These are phyloP conservation scores for Naganishia cerealis DNA, from an alignment of 1,284 basidiomycete genomes.

Conservation along the genomic window DNA sequence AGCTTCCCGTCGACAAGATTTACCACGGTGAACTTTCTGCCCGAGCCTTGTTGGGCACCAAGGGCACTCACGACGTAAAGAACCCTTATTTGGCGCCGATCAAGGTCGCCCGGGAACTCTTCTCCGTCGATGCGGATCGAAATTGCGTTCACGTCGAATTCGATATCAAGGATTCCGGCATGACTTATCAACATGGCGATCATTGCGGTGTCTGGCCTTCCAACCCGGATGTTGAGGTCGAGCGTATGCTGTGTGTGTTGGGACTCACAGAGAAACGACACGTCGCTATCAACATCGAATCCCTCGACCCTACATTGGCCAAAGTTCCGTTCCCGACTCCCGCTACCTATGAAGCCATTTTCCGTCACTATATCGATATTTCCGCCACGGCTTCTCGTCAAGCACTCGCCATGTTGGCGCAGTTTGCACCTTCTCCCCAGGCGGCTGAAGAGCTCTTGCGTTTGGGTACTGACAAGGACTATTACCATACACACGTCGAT, in stretches of 20 bases:
- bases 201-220: slow-evolving; percentile 96
- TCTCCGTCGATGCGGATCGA: slow-evolving; percentile 70
- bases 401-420: slow-evolving; percentile 79
- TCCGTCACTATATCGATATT: slow-evolving; percentile 96
- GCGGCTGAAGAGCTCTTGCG: slow-evolving; percentile 73
- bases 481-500: slow-evolving; percentile 72
- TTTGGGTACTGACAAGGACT: slow-evolving; percentile 82
- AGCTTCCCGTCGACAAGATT: slow-evolving; percentile 75
- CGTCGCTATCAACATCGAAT: slow-evolving; percentile 84
- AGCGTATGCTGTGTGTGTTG: slow-evolving; percentile 80
- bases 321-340: slow-evolving; percentile 98
- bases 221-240: slow-evolving; percentile 88
- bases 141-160: slow-evolving; percentile 97
- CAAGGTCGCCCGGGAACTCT: slow-evolving; percentile 75
- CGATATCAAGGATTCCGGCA: slow-evolving; percentile 88
- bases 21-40: slow-evolving; percentile 89
- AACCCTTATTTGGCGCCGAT: slow-evolving; percentile 92
- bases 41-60: slow-evolving; percentile 73
- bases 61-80: slow-evolving; percentile 93
- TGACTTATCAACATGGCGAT: slow-evolving; percentile 98
- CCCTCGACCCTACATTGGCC: slow-evolving; percentile 92
- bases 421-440: slow-evolving; percentile 79
- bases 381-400: slow-evolving; percentile 90
- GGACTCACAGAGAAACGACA: slow-evolving; percentile 78
- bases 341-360: slow-evolving; percentile 88